Base-by-base conservation (phyloP, 2,329 filamentous ascomycete genomes). In the Fonsecaea pedrosoi region DNA sequence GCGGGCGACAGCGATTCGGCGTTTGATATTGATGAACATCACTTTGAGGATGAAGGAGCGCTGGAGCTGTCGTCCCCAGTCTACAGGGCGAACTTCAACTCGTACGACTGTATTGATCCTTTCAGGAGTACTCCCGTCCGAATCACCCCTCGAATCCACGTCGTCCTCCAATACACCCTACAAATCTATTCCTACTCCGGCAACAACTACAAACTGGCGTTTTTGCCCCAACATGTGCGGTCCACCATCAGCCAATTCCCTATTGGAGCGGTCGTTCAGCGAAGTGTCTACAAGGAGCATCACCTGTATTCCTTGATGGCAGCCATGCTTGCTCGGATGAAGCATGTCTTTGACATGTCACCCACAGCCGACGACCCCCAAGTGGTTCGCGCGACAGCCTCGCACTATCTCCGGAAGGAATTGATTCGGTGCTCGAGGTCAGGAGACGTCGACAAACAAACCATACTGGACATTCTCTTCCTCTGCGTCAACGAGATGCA, bases 161-260 rank as follows among this genome's bases (percentile, higher is more conserved):
- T 38, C 13, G 65, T 71, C 9, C 60, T 71, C 34, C 67, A 71
- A 45, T 58, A 68, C 40, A 54, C 57, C 21, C 53, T 71, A 13
- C 64, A 58, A 32, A 66, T 71, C 13, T 71, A 71, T 34, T 21
- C 67, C 12, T 71, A 67, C 40, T 61, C 69, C 1, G 69, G 69
- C 45, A 71, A 71, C 60, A 71, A 71, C 45, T 71, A 69, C 61
- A 71, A 71, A 34, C 53, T 71, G 38, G 69, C 69, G 1, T 62
- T 66, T 55, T 42, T 71, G 40, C 69, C 69, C 34, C 15, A 21
- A 7, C 69, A 71, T 66, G 62, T 71, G 54, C 54, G 65, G n/a
- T 55, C 60, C 2, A 64, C 67, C 25, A 69, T 71, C 30, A 55
- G 56, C n/a, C 69, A 67, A 50, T 71, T 71, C 53, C 69, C 69